Evolutionary conservation across 176 grass and related monocot species (phyloP).

Genomic region (Cenchrus fungigraminus): DNA sequence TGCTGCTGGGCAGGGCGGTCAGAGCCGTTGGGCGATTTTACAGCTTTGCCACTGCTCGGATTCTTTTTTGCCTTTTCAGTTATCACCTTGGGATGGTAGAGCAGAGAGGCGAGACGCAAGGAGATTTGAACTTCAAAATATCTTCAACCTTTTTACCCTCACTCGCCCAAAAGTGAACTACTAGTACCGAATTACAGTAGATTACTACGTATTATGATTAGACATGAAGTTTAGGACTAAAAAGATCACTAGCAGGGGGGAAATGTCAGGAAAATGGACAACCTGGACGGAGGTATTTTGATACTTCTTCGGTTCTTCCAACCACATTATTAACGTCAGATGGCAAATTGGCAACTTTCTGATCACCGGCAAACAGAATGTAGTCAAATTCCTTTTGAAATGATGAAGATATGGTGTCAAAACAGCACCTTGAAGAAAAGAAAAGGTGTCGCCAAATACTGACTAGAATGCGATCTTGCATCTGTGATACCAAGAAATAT

Average conservation of each 20-base stretch:
- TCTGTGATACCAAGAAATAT: background rate
- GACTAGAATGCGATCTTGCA: background rate
- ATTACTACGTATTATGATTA: background rate
- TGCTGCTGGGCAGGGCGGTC: constrained; percentile 7
- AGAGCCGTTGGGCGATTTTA: constrained; percentile 29
- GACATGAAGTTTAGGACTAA: background rate
- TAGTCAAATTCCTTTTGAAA: background rate
- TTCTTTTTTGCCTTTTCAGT: background rate
- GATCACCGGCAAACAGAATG: background rate
- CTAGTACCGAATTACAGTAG: background rate
- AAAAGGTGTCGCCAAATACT: background rate
- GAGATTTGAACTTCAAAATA: constrained; percentile 26
- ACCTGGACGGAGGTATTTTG: background rate
- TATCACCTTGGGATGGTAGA: background rate
- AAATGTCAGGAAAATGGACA: background rate
- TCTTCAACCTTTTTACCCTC: background rate
- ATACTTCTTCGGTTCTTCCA: background rate
- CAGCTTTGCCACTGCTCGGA: constrained; percentile 39
- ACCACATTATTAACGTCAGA: background rate
- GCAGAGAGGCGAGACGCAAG: too few relatives aligned
- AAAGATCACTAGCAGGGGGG: background rate
- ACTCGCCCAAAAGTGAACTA: background rate
- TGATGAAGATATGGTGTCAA: background rate
- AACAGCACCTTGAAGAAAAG: background rate
- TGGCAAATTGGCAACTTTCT: background rate